Percentiles rank a stretch among this genome's conserved stretches.
These are phyloP conservation scores for Marasmius oreades DNA, from an alignment of 1,284 basidiomycete species.

Conservation along the genomic window DNA sequence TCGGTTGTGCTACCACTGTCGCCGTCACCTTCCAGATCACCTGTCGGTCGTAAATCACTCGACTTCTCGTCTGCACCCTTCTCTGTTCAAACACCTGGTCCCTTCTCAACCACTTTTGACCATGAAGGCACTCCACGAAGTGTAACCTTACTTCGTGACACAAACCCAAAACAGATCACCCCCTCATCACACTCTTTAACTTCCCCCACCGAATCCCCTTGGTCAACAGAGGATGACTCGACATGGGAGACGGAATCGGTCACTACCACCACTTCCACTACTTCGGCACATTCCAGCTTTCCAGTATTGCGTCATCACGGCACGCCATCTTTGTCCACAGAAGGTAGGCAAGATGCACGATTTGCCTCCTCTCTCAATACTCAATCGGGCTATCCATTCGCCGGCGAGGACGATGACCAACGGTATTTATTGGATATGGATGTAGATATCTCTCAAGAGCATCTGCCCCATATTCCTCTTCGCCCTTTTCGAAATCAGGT, in stretches of 20 bases:
- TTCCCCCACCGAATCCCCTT: slow-evolving; percentile 42
- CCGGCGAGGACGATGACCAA: slow-evolving; percentile 23
- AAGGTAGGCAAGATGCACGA: slow-evolving; percentile 15
- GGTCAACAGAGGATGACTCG: slow-evolving; percentile 75
- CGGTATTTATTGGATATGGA: slow-evolving; percentile 38
- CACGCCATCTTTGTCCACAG: slow-evolving; percentile 19
- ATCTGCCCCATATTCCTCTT: slow-evolving; percentile 87
- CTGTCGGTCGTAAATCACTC: slow-evolving; percentile 36
- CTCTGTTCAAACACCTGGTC: slow-evolving; percentile 32
- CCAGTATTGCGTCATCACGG: slow-evolving; percentile 30
- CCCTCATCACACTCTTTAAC: background rate
- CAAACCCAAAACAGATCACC: background rate
- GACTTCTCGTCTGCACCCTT: slow-evolving; percentile 40
- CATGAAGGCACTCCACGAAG: slow-evolving; percentile 8
- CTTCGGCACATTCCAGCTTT: slow-evolving; percentile 41
- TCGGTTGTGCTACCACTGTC: slow-evolving; percentile 29
- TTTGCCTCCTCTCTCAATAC: slow-evolving; percentile 6
- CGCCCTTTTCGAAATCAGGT: slow-evolving; percentile 98
- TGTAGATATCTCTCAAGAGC: slow-evolving; percentile 46
- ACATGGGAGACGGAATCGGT: slow-evolving; percentile 69
- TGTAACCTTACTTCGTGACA: background rate
- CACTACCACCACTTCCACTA: slow-evolving; percentile 55
- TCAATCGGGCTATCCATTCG: slow-evolving; percentile 13
- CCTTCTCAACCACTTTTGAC: slow-evolving; percentile 13
- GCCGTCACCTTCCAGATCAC: slow-evolving; percentile 14